Conservation (phyloP, 345 rosid genomes). For the Laguncularia racemosa region DNA sequence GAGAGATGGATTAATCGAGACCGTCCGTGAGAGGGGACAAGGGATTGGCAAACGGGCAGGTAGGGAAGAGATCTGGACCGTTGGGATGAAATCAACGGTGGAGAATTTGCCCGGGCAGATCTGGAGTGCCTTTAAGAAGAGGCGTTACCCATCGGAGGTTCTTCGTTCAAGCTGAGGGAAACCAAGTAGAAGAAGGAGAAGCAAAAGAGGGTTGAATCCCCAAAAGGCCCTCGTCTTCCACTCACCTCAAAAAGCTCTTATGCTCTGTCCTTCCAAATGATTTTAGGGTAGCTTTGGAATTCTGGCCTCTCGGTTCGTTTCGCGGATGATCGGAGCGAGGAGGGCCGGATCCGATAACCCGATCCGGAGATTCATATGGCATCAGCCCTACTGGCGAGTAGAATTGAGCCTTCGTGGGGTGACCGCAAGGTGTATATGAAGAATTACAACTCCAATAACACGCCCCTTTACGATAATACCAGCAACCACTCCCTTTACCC, state of each 20-base stretch:
- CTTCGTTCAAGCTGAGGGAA: slow-evolving; percentile 9
- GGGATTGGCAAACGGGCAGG: slow-evolving; percentile 11
- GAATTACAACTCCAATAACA: slow-evolving; percentile 17
- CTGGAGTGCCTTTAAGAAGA: slow-evolving; percentile 32
- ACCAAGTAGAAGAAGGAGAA: not conserved
- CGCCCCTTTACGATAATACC: not conserved
- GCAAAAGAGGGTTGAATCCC: slow-evolving; percentile 7
- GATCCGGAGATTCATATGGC: slow-evolving; percentile 19
- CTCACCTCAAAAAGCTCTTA: too few relatives aligned
- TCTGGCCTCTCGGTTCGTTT: too few relatives aligned
- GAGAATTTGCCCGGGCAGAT: slow-evolving; percentile 31
- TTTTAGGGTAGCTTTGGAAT: too few relatives aligned
- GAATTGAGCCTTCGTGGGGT: slow-evolving; percentile 34
- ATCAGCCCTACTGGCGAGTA: slow-evolving; percentile 27
- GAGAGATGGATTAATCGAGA: slow-evolving; percentile 8
- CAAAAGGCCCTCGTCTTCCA: slow-evolving; percentile 8
- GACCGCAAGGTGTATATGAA: slow-evolving; percentile 29
- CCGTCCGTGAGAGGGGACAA: slow-evolving; percentile 11
- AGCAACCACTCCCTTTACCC: slow-evolving; percentile 8
- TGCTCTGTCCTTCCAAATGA: too few relatives aligned
- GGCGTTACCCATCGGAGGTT: slow-evolving; percentile 5
- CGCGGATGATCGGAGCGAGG: slow-evolving; percentile 6
- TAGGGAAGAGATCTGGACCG: slow-evolving; percentile 12
- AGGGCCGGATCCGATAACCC: slow-evolving; percentile 8
- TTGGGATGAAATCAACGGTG: slow-evolving; percentile 22